These are phyloP conservation scores for Suhomyces chickasaworum DNA, from an alignment of 1,139 yeast genomes.

Conservation along the genomic window DNA sequence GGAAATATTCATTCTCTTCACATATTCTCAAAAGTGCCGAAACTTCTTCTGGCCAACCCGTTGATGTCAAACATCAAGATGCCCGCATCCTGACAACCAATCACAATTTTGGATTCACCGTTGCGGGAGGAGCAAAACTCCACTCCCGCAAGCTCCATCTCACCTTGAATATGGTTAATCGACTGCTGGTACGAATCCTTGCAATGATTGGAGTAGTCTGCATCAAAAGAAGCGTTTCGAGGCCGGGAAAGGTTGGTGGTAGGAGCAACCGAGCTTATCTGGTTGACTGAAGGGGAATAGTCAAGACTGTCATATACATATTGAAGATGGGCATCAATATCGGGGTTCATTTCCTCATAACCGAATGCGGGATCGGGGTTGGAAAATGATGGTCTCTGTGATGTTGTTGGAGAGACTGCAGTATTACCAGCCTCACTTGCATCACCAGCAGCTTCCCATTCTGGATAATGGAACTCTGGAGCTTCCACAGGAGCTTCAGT, in stretches of 20 bases:
- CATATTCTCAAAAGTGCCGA: constrained; percentile 38
- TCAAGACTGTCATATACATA: constrained; percentile 22
- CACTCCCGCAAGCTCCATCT: constrained; percentile 48
- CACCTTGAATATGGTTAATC: constrained; percentile 46
- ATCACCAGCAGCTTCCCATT: constrained; percentile 20
- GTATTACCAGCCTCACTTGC: neutral
- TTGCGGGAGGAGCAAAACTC: constrained; percentile 31
- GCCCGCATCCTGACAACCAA: constrained; percentile 50
- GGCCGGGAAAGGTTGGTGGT: constrained; percentile 1
- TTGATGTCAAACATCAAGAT: constrained; percentile 47
- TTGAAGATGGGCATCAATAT: constrained; percentile 16
- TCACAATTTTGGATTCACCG: constrained; percentile 34
- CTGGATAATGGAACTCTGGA: constrained; percentile 29
- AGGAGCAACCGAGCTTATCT: constrained; percentile 2
- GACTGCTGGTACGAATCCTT: constrained; percentile 23
- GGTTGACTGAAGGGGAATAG: constrained; percentile 8
- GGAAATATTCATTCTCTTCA: constrained; percentile 11
- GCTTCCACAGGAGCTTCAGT: constrained; percentile 15
- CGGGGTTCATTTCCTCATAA: constrained; percentile 11
- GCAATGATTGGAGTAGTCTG: constrained; percentile 15
- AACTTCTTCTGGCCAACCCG: constrained; percentile 42
- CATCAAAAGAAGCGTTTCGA: neutral
- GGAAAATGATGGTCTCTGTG: constrained; percentile 20
- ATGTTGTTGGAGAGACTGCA: constrained; percentile 19
- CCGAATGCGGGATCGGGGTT: neutral